These are phyloP conservation scores for Amyloporia xantha DNA, from an alignment of 768 basidiomycete species.

Conservation along the genomic window DNA sequence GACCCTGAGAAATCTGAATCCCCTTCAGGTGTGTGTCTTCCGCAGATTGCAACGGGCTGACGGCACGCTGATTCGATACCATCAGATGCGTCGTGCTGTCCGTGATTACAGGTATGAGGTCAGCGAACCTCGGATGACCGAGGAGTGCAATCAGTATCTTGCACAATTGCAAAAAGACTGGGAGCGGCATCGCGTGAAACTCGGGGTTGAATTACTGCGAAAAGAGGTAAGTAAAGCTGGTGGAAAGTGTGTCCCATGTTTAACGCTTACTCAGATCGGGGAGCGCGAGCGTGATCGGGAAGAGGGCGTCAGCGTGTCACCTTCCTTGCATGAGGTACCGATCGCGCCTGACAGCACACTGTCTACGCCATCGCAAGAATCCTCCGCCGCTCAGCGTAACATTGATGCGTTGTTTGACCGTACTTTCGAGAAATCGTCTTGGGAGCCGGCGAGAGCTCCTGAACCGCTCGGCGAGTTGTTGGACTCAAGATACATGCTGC, in stretches of 20 bases:
- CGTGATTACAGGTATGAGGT: constrained; percentile 94
- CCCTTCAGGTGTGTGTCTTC: constrained; percentile 62
- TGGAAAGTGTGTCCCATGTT: too few species aligned
- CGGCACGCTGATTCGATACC: too few species aligned
- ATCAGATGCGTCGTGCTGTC: constrained; percentile 86
- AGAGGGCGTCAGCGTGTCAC: constrained; percentile 34
- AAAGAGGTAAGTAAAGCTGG: constrained; percentile 62
- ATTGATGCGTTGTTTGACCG: constrained; percentile 83
- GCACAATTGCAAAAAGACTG: constrained; percentile 95
- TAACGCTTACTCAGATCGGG: constrained; percentile 41
- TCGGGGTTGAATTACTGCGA: constrained; percentile 78
- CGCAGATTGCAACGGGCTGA: background rate
- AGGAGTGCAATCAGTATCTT: constrained; percentile 92
- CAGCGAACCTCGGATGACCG: constrained; percentile 85
- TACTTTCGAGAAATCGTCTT: constrained; percentile 52
- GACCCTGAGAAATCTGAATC: constrained; percentile 80
- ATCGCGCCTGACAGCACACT: constrained; percentile 10
- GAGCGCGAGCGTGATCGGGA: constrained; percentile 68
- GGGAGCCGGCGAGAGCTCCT: constrained; percentile 74
- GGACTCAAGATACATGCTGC: constrained; percentile 91
- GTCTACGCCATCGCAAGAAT: constrained; percentile 27
- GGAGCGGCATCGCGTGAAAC: constrained; percentile 85
- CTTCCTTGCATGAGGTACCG: constrained; percentile 20
- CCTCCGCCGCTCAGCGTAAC: constrained; percentile 38
- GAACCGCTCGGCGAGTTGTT: constrained; percentile 85